Percentiles rank a stretch among this genome's conserved stretches.
Conservation (phyloP, 306 rosid genomes). For the Malus asiatica region DNA sequence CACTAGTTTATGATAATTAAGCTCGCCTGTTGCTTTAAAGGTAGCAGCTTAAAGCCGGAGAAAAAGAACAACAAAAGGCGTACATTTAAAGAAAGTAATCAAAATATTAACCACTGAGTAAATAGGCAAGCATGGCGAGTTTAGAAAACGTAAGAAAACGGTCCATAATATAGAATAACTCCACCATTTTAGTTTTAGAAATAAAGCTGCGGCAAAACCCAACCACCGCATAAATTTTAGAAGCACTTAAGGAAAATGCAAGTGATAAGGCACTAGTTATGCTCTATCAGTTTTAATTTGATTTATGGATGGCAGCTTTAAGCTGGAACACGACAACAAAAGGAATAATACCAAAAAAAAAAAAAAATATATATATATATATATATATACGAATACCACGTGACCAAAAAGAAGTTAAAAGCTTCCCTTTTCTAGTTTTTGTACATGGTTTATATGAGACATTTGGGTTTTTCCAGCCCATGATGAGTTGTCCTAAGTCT, state of each 20-base stretch:
- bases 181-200: no score
- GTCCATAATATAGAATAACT: neutral
- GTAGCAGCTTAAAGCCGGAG: neutral
- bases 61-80: neutral
- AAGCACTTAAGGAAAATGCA: conserved; percentile 1
- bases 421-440: neutral
- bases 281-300: neutral
- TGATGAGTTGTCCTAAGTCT: no score
- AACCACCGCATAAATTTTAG: neutral
- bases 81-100: conserved; percentile 22
- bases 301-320: neutral
- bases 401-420: neutral
- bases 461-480: no score
- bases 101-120: neutral
- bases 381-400: neutral
- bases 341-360: neutral
- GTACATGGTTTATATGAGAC: neutral
- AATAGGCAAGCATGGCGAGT: conserved; percentile 2
- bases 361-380: no score
- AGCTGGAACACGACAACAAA: neutral
- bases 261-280: neutral
- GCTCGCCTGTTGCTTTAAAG: neutral
- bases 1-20: neutral
- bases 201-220: neutral
- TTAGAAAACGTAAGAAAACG: neutral